Conservation (phyloP, 1,284 basidiomycete species). For the Ustilago xerochloae region DNA sequence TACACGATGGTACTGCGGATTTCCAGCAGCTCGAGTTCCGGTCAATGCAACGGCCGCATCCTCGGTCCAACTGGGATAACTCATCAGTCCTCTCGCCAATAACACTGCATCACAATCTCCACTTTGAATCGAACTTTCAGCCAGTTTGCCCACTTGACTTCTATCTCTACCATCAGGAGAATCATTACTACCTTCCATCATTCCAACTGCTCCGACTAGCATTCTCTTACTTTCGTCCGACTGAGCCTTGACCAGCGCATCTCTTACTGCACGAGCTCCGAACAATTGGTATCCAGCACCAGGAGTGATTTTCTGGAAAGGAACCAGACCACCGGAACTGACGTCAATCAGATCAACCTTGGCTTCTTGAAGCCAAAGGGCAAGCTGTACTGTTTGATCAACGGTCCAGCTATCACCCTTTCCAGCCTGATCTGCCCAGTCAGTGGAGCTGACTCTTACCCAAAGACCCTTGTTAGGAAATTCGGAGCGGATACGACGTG, state of each 20-base stretch:
- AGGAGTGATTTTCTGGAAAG: constrained; percentile 48
- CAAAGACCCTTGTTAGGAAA: constrained; percentile 63
- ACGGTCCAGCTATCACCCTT: constrained; percentile 54
- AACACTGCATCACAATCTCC: constrained; percentile 53
- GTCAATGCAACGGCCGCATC: constrained; percentile 48
- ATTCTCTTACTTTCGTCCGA: constrained; percentile 30
- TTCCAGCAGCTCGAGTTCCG: constrained; percentile 41
- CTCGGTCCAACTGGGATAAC: constrained; percentile 58
- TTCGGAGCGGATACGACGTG: constrained; percentile 49
- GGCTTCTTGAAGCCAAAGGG: constrained; percentile 48
- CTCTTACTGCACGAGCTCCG: constrained; percentile 46
- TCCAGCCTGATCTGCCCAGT: constrained; percentile 56
- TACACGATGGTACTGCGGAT: constrained; percentile 57
- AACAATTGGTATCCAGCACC: constrained; percentile 62
- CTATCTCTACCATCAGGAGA: constrained; percentile 34
- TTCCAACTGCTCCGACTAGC: constrained; percentile 61
- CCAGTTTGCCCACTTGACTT: constrained; percentile 50
- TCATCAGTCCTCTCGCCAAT: constrained; percentile 56
- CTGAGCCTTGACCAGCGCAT: constrained; percentile 27
- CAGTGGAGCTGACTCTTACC: constrained; percentile 62
- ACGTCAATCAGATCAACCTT: constrained; percentile 64
- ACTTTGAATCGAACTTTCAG: constrained; percentile 52
- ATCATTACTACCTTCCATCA: constrained; percentile 52
- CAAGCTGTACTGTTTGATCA: constrained; percentile 54
- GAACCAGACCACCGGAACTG: constrained; percentile 58